phyloP scores from a whole-genome alignment of 805 yeast species.

The Ogataea dorogensis region DNA sequence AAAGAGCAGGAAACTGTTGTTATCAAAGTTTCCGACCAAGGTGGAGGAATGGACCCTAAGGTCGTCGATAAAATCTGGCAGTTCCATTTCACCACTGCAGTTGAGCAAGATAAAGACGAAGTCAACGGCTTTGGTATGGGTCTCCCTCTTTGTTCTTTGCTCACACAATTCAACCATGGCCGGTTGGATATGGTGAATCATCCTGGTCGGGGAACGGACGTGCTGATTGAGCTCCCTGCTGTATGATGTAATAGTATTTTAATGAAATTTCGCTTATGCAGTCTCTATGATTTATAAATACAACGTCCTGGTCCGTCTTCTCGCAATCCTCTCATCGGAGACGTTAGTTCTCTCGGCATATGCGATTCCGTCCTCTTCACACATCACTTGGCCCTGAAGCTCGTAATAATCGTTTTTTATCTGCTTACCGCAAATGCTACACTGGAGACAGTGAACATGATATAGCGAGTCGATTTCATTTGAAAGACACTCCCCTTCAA shows the following conservation, averaged over 20 bases:
- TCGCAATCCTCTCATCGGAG: constrained; percentile 26
- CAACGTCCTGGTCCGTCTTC: constrained; percentile 34
- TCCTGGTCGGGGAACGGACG: constrained; percentile 27
- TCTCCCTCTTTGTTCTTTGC: constrained; percentile 30
- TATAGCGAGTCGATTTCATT: constrained; percentile 68
- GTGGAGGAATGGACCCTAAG: constrained; percentile 29
- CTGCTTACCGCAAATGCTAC: constrained; percentile 53
- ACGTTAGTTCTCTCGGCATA: constrained; percentile 12
- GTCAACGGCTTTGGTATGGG: constrained; percentile 37
- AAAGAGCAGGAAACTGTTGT: constrained; percentile 7
- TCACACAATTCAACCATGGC: constrained; percentile 29
- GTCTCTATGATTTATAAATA: constrained; percentile 15
- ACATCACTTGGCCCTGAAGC: constrained; percentile 45
- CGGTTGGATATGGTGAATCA: constrained; percentile 22
- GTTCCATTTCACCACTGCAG: constrained; percentile 32
- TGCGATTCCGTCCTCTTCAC: constrained; percentile 44
- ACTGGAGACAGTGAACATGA: constrained; percentile 71
- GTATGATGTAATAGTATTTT: background rate
- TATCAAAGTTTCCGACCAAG: constrained; percentile 29
- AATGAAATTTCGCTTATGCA: constrained; percentile 1
- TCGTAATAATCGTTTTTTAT: constrained; percentile 58
- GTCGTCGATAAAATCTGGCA: constrained; percentile 29
- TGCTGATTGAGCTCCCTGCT: constrained; percentile 25
- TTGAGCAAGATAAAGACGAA: constrained; percentile 25
- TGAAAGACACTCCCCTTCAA: constrained; percentile 90